Base-by-base conservation (phyloP, 805 yeast genomes). In the Candida gorgasii region DNA sequence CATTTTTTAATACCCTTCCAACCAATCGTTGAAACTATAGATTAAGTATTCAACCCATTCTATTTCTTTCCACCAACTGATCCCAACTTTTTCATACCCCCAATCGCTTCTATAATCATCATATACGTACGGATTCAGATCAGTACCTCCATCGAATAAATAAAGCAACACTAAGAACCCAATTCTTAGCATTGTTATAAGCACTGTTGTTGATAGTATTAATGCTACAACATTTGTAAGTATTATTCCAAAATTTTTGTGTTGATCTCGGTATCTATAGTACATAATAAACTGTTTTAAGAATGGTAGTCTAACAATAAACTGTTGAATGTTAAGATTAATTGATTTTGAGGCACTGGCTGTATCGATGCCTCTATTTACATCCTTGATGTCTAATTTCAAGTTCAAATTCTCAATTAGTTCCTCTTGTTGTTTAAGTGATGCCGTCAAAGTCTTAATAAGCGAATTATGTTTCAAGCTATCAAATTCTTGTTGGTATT, bases 1-100 rank as follows among this genome's bases (percentile, higher is more conserved):
- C 29, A 24, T 7, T 24, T 11, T 29, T 26, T 40, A 39, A 34
- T 29, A 44, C 12, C 41, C 45, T 9, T 44, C 28, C 23, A 42
- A 22, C 53, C 53, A 54, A 18, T 51, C 58, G 13, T 41, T 41
- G 7, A 44, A 8, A 11, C 26, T 26, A 29, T 60, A 62, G 8
- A 62, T 45, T 19, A 53, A 36, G 42, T 57, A 58, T 43, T 64
- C 69, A 11, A 65, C 24, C 62, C 63, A 60, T 37, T 52, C 59
- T 1, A 63, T 50, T 37, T 61, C 61, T 43, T 52, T 56, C 69
- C 69, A 63, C 65, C 66, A 61, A 8, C 34, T 54, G 29, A 61
- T 32, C 1, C 47, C 32, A 5, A 37, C 39, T 19, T 35, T 11
- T 11, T 50, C 45, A 13, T 23, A 12, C 3, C 20, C 37, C 37